phyloP scores from a whole-genome alignment of 306 rosid genomes.

The Casuarina glauca region DNA sequence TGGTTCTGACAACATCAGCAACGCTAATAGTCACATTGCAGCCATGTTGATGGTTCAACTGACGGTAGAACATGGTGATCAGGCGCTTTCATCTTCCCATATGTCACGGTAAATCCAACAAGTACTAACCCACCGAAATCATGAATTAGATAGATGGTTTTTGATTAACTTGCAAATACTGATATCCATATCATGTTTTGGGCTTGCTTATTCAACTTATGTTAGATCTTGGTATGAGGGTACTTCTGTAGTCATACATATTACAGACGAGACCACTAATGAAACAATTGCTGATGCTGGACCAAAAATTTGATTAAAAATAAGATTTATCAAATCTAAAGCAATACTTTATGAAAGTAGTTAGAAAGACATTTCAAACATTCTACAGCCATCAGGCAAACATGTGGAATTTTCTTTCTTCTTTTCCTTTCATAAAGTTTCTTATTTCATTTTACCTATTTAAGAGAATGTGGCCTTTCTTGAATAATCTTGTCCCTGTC shows the following conservation, averaged over 20 bases:
- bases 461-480: background rate
- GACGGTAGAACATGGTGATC: background rate
- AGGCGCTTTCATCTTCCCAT: background rate
- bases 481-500: background rate
- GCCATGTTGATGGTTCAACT: background rate
- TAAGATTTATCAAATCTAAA: background rate
- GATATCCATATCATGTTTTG: too few species aligned
- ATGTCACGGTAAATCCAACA: background rate
- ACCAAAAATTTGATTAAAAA: slow-evolving; percentile 1
- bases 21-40: background rate
- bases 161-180: too few species aligned
- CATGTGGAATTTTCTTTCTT: background rate
- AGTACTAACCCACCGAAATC: too few species aligned
- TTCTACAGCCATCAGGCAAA: background rate
- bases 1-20: background rate
- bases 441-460: background rate
- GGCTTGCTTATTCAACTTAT: too few species aligned
- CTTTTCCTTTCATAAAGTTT: background rate
- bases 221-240: too few species aligned
- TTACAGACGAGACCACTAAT: background rate
- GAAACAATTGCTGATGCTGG: background rate
- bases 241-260: background rate
- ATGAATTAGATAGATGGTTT: too few species aligned
- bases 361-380: background rate
- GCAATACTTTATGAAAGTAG: background rate